Percentiles rank a stretch among this genome's conserved stretches.
Evolutionary conservation across 495 filamentous ascomycete genomes (phyloP).

Genomic region (Thozetella sp.): DNA sequence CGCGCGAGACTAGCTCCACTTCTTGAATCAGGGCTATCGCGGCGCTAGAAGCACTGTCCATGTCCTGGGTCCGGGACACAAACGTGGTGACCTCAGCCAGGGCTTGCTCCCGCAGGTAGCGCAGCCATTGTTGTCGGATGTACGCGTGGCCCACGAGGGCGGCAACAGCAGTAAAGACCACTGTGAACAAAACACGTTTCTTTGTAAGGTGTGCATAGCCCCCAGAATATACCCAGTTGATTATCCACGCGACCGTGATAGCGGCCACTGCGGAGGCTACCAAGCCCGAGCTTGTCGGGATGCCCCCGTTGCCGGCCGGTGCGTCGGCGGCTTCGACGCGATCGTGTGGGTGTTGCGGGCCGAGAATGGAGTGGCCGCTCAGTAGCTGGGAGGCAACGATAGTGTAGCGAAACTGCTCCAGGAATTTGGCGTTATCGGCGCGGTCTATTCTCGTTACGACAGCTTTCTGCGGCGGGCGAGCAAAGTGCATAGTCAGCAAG

Average conservation of each 20-base stretch:
- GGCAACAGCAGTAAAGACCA: constrained; percentile 56
- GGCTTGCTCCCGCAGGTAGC: constrained; percentile 77
- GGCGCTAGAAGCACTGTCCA: constrained; percentile 78
- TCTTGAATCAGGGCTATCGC: constrained; percentile 91
- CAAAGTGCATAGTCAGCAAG: constrained; percentile 8
- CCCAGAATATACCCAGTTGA: constrained; percentile 65
- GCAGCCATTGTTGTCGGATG: constrained; percentile 79
- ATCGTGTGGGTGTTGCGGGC: constrained; percentile 11
- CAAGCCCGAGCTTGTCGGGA: constrained; percentile 39
- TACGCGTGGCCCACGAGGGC: constrained; percentile 69
- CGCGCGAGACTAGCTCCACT: constrained; percentile 91
- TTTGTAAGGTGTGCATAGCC: constrained; percentile 47
- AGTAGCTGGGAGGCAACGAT: constrained; percentile 94
- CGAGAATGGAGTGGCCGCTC: constrained; percentile 58
- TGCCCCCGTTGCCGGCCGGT: not conserved
- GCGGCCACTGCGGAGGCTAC: constrained; percentile 53
- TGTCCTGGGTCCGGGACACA: constrained; percentile 75
- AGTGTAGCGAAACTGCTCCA: constrained; percentile 94
- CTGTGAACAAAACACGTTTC: constrained; percentile 58
- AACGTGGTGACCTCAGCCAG: constrained; percentile 74
- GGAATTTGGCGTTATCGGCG: constrained; percentile 82
- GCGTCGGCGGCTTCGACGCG: not conserved
- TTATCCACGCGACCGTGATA: constrained; percentile 71
- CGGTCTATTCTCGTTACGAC: constrained; percentile 78
- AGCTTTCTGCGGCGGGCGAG: constrained; percentile 32